Conservation (phyloP, 176 grass and related monocot species). For the Musa schizocarpa region DNA sequence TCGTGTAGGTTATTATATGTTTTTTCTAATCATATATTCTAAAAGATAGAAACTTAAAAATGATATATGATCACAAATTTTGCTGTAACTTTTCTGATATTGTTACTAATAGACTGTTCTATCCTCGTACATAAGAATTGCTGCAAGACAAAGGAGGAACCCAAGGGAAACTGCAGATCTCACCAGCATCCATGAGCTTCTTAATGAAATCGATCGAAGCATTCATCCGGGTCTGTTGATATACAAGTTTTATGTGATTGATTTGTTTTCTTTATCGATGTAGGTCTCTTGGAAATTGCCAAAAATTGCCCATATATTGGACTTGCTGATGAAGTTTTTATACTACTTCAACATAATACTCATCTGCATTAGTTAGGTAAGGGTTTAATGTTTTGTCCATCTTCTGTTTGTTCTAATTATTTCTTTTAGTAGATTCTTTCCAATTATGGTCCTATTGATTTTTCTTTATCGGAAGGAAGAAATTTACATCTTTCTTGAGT, state of each 20-base stretch:
- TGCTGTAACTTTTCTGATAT: background rate
- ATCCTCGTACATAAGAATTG: conserved; percentile 43
- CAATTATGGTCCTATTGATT: background rate
- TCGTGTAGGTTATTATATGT: background rate
- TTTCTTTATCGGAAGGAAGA: background rate
- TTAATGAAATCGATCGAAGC: conserved; percentile 53
- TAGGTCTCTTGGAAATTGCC: conserved; percentile 70
- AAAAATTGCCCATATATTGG: conserved; percentile 95
- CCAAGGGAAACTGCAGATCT: conserved; percentile 65
- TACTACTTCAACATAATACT: conserved; percentile 72
- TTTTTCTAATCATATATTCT: background rate
- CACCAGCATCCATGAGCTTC: conserved; percentile 68
- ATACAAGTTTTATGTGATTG: background rate
- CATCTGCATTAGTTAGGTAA: conserved; percentile 63
- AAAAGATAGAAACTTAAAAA: background rate
- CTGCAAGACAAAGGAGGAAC: conserved; percentile 79
- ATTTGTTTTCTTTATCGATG: conserved; percentile 30
- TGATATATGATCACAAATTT: background rate
- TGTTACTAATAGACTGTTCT: conserved; percentile 10
- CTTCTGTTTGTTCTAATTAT: background rate
- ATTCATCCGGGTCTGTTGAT: conserved; percentile 51
- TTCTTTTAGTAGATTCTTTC: background rate
- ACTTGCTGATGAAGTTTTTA: conserved; percentile 71
- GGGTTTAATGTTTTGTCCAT: background rate
- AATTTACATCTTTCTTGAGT: background rate